Evolutionary conservation across 208 protist species (phyloP).

Genomic region (Crithidia thermophila): DNA sequence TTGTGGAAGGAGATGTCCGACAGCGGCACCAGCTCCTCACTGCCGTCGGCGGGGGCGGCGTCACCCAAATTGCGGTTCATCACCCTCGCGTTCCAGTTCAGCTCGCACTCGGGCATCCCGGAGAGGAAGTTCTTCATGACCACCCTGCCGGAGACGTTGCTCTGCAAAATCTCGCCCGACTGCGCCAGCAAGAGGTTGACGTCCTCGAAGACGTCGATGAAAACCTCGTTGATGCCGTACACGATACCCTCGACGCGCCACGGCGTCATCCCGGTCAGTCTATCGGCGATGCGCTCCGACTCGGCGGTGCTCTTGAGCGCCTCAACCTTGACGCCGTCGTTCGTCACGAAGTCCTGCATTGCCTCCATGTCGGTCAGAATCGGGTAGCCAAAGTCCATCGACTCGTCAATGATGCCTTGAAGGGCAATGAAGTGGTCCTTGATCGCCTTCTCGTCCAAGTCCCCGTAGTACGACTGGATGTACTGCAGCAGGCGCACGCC

Average conservation of each 20-base stretch:
- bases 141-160: constrained; percentile 93
- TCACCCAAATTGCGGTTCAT: constrained; percentile 22
- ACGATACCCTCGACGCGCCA: constrained; percentile 95
- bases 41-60: constrained; percentile 4
- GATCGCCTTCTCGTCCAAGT: constrained; percentile 93
- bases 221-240: constrained; percentile 98
- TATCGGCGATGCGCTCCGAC: constrained; percentile 70
- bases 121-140: constrained; percentile 97
- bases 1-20: constrained; percentile 98
- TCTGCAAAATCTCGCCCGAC: constrained; percentile 92
- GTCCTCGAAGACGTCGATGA: constrained; percentile 98
- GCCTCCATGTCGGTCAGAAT: constrained; percentile 90
- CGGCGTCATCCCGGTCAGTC: constrained; percentile 90
- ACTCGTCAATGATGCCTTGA: constrained; percentile 98
- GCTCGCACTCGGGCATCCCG: constrained; percentile 98
- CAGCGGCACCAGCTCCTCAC: constrained; percentile 57
- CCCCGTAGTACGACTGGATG: constrained; percentile 93
- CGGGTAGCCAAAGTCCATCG: constrained; percentile 99
- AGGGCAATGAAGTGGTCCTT: constrained; percentile 97
- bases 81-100: constrained; percentile 93
- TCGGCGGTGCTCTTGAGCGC: constrained; percentile 46
- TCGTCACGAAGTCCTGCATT: constrained; percentile 93
- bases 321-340: constrained; percentile 60
- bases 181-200: constrained; percentile 96
- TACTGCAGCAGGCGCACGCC: constrained; percentile 84